Base-by-base conservation (phyloP, 2,329 filamentous ascomycete genomes). In the Ascochyta viciae-villosae region DNA sequence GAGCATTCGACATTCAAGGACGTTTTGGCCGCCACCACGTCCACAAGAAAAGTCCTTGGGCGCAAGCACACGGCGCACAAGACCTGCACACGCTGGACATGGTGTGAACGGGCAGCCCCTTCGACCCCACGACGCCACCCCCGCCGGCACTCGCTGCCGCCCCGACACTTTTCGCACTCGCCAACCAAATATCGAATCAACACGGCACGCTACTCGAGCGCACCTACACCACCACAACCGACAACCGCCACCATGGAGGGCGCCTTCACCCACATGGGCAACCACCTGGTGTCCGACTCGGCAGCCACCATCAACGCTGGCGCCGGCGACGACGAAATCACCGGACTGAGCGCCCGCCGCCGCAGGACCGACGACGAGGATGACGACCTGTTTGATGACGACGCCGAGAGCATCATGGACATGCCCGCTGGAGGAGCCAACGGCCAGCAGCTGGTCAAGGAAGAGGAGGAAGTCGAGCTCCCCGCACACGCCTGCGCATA, bases 401-500 rank as follows among this genome's bases (percentile, higher is more conserved):
- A 83, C 66, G 74, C 84, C 56, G 86, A 89, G 73, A 89, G 86
- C 70, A 81, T 96, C 73, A 89, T 90, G 39, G 97, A 92, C 73
- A 88, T 91, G 65, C 87, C 91, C 8, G 85, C 92, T 27, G 91
- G 92, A 63, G 90, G 89, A 43, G 82, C 89, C 74, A 88, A 87
- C 67, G 89, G 87, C 62, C 79, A 79, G 64, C 72, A 77, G 48
- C 77, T 73, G 44, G 67, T 75, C 59, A 80, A 82, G 66, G 72
- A 82, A 9, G 91, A 96, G 65, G 92, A 96, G 73, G 93, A 93
- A 71, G 76, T 82, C 8, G 92, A 96, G 76, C 86, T 98, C 50
- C 95, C 95, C 24, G 82, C 91, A 60, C 95, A 99, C 81, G 95
- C 96, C 64, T 99, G 43, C 74, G 95, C 92, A 35, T 97, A 97